A percentile compares a stretch with the other conserved stretches of the same genome.
phyloP scores from a whole-genome alignment of 768 basidiomycete species.

The Antrodiella citrinella region DNA sequence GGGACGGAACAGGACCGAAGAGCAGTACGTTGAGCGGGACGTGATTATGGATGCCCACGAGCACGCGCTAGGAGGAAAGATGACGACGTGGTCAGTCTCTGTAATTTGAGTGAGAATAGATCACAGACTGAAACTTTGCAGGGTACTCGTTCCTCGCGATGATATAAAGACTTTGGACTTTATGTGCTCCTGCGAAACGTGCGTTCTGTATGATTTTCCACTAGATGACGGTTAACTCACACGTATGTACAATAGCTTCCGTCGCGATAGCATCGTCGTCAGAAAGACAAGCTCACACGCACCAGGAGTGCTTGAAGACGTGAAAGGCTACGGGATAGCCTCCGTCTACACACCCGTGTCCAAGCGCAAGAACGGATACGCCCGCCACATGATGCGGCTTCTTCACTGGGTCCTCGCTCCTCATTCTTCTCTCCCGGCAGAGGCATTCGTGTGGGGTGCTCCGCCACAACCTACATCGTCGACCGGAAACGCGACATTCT shows the following conservation, averaged over 20 bases:
- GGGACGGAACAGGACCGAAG: conserved; percentile 34
- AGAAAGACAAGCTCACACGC: conserved; percentile 7
- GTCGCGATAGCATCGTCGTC: conserved; percentile 24
- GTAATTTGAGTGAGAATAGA: not conserved
- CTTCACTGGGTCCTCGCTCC: conserved; percentile 48
- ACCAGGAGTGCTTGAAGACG: conserved; percentile 20
- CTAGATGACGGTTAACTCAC: no score
- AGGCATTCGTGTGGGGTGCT: conserved; percentile 35
- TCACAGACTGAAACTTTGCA: conserved; percentile 15
- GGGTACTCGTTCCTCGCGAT: conserved; percentile 50
- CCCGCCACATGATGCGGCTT: conserved; percentile 55
- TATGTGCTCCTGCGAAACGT: conserved; percentile 59
- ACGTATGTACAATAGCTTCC: conserved; percentile 13
- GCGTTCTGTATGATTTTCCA: no score
- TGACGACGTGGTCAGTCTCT: conserved; percentile 40
- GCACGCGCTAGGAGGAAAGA: conserved; percentile 35
- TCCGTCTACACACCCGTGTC: conserved; percentile 46
- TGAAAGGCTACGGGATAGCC: conserved; percentile 44
- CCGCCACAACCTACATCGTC: conserved; percentile 27
- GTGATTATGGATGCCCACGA: conserved; percentile 31
- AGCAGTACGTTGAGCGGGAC: conserved; percentile 39
- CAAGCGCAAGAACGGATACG: conserved; percentile 49
- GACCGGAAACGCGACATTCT: conserved; percentile 36
- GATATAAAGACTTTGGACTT: conserved; percentile 45
- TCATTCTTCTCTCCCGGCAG: conserved; percentile 22